Evolutionary conservation across 441 rosid genomes (phyloP), one percentile per base, ranked within the genome.

Genomic region (Gossypium davidsonii): DNA sequence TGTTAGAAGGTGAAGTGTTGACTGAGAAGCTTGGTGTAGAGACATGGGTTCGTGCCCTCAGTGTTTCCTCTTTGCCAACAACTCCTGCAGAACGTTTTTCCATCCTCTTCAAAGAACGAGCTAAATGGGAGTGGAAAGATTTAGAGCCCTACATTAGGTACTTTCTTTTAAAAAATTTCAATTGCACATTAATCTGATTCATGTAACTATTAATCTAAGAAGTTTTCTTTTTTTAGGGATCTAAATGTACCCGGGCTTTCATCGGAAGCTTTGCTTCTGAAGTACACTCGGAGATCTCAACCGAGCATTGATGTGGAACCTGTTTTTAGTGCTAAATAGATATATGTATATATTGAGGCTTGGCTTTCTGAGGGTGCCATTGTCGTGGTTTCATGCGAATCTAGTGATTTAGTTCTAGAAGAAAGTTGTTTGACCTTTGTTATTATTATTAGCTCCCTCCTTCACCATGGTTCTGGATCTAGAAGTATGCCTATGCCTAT

Each of bases 41-140:
- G 28, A 86, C 84, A 17, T 87, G 91, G 96, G 82, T 91, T 75
- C 87, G 75, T 64, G 83, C 78, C 26, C 91, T 88, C 52, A 91
- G 96, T 1, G 88, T 86, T 4, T 84, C 88, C 9, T 89, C 88
- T 5, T 76, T 94, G 78, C 93, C 98, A 1, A 86, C 82, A 21
- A 82, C 83, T 70, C 98, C 99, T 39, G 80, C 90, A 11, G 93
- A 91, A 66, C 83, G 97, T 7, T 94, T 94, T 68, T 58, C 85
- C 0, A 62, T 80, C 64, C 89, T 94, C 23, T 92, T 94, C 75
- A 86, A 75, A 68, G 91, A 90, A 73, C 85, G 92, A 63, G 44
- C 88, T 31, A 92, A 82, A 82, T 92, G 98, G 99, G 97, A 88
- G 49, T 82, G 90, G 94, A 91, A 88, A 82, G 98, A 94, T 76